phyloP scores from a whole-genome alignment of 352 stramenopile species.

The Phytophthora colocasiae region DNA sequence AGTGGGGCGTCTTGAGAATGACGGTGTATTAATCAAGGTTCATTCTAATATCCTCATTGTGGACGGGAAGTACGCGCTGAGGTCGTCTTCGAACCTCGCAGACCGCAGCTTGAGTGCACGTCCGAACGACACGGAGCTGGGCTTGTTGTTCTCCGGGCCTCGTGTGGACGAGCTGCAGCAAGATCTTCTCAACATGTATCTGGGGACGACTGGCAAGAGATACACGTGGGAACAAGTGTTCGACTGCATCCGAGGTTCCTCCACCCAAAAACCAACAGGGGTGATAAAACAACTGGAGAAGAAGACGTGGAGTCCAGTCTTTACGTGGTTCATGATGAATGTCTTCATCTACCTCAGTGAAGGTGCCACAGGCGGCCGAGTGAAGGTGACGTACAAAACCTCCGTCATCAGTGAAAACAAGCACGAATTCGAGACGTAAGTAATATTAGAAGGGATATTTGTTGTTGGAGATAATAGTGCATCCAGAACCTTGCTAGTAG shows the following conservation, averaged over 20 bases:
- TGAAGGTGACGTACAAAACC: slow-evolving; percentile 73
- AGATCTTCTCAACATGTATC: slow-evolving; percentile 76
- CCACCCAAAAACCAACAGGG: slow-evolving; percentile 24
- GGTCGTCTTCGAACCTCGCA: slow-evolving; percentile 79
- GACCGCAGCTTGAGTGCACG: slow-evolving; percentile 76
- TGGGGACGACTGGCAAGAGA: slow-evolving; percentile 36
- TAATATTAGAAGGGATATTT: neutral
- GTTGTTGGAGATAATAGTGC: slow-evolving; percentile 11
- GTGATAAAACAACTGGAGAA: slow-evolving; percentile 68
- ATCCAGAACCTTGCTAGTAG: slow-evolving; percentile 49
- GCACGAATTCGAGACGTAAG: slow-evolving; percentile 36
- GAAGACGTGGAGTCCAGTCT: slow-evolving; percentile 63
- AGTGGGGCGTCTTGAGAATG: slow-evolving; percentile 54
- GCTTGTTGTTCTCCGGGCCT: slow-evolving; percentile 59
- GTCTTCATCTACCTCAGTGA: slow-evolving; percentile 82
- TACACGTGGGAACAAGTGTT: slow-evolving; percentile 44
- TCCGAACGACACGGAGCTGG: slow-evolving; percentile 77
- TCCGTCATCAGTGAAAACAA: slow-evolving; percentile 38
- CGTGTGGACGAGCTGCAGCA: slow-evolving; percentile 61
- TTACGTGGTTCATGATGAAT: slow-evolving; percentile 86
- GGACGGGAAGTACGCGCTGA: slow-evolving; percentile 71
- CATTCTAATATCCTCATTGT: slow-evolving; percentile 86
- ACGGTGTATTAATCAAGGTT: slow-evolving; percentile 70
- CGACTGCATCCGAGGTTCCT: slow-evolving; percentile 10
- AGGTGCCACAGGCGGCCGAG: slow-evolving; percentile 70